Evolutionary conservation across 768 basidiomycete species (phyloP).

Genomic region (Neoboletus brunneissimus): DNA sequence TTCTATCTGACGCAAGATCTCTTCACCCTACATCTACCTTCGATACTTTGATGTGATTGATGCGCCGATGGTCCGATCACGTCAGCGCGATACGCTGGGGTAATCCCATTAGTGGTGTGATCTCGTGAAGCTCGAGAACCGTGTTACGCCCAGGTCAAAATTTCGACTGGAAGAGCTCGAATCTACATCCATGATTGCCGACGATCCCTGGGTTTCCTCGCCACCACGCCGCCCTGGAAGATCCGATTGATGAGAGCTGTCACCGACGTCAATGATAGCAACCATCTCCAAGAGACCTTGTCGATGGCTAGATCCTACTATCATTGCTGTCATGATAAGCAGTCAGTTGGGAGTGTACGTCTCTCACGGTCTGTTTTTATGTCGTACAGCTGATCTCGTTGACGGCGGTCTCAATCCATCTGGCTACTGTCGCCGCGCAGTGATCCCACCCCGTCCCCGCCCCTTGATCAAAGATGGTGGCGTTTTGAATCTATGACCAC

Average conservation of each 20-base stretch:
- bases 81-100: background rate
- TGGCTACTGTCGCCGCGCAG: background rate
- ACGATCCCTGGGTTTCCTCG: no score
- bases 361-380: background rate
- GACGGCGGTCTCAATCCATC: background rate
- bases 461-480: background rate
- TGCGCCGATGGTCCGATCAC: conserved; percentile 2
- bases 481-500: background rate
- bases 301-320: background rate
- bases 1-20: conserved; percentile 9
- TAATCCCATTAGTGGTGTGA: background rate
- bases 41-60: conserved; percentile 2
- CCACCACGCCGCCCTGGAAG: no score
- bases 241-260: no score
- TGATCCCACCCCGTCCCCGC: background rate
- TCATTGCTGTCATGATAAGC: background rate
- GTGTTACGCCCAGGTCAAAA: background rate
- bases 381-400: background rate
- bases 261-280: no score
- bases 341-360: background rate
- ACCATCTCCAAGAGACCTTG: background rate
- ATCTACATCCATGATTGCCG: background rate
- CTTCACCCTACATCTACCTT: background rate
- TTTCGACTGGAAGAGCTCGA: background rate
- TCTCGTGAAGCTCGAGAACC: background rate